Evolutionary conservation across 768 basidiomycete species (phyloP).

Genomic region (Suillus subalutaceus): DNA sequence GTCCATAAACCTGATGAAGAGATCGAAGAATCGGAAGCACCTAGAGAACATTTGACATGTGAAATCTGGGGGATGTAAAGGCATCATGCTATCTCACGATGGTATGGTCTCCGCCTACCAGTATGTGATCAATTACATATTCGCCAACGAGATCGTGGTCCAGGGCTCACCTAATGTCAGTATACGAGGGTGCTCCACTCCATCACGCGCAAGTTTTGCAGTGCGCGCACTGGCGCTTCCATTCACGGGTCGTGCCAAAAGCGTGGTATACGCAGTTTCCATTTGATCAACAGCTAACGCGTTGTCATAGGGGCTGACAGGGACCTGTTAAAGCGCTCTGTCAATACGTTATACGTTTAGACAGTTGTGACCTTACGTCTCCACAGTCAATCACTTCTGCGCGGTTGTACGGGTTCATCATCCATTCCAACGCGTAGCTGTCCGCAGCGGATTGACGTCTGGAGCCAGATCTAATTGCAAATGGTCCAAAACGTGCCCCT

Average conservation of each 20-base stretch:
- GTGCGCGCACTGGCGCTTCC: constrained; percentile 10
- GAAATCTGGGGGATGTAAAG: background rate
- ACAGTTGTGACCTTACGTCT: constrained; percentile 48
- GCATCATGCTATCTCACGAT: constrained; percentile 45
- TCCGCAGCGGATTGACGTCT: constrained; percentile 57
- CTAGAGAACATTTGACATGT: background rate
- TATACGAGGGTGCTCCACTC: constrained; percentile 65
- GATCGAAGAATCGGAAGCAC: constrained; percentile 73
- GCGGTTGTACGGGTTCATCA: constrained; percentile 59
- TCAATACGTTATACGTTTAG: background rate
- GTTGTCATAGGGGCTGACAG: constrained; percentile 77
- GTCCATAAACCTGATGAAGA: constrained; percentile 71
- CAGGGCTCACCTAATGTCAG: constrained; percentile 43
- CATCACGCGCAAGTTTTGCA: constrained; percentile 47
- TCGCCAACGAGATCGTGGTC: background rate
- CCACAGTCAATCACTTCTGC: constrained; percentile 76
- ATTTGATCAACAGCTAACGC: constrained; percentile 78
- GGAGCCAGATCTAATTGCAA: constrained; percentile 74
- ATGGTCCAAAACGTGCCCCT: constrained; percentile 81
- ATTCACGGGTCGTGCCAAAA: constrained; percentile 55
- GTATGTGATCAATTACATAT: background rate
- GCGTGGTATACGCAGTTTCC: constrained; percentile 74
- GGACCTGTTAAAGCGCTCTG: constrained; percentile 46
- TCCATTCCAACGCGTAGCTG: constrained; percentile 67
- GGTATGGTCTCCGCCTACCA: constrained; percentile 78